Conservation (phyloP, 2,329 filamentous ascomycete genomes). For the Verticillium alfalfae region DNA sequence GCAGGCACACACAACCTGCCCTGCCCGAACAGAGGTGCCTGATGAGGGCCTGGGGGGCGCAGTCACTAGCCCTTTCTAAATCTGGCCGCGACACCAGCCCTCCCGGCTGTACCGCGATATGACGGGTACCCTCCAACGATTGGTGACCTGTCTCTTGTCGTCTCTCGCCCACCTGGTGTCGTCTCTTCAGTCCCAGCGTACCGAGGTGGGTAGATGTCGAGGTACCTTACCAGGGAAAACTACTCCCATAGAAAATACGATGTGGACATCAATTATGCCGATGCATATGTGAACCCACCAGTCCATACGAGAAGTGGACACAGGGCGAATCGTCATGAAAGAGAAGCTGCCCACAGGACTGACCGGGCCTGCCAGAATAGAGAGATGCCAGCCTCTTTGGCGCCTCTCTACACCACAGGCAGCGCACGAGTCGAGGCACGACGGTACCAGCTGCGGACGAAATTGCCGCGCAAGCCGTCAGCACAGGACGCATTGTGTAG, state of each 20-base stretch:
- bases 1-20: neutral
- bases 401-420: neutral
- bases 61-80: constrained; percentile 29
- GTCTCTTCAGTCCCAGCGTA: neutral
- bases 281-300: neutral
- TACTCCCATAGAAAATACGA: neutral
- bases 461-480: neutral
- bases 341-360: neutral
- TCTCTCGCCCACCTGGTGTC: neutral
- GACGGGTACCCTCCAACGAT: constrained; percentile 6
- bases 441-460: neutral
- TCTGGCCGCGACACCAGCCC: constrained; percentile 11
- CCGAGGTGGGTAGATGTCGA: neutral
- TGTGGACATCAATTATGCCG: constrained; percentile 4
- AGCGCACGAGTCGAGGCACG: neutral
- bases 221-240: neutral
- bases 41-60: neutral
- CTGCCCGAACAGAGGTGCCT: neutral
- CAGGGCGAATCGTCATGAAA: neutral
- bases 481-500: neutral
- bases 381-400: neutral
- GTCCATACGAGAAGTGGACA: neutral
- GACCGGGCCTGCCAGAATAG: neutral
- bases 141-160: constrained; percentile 1
- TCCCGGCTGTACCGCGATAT: constrained; percentile 9